Base-by-base conservation (phyloP, 2,329 filamentous ascomycete species). In the Fusarium veterinarium region DNA sequence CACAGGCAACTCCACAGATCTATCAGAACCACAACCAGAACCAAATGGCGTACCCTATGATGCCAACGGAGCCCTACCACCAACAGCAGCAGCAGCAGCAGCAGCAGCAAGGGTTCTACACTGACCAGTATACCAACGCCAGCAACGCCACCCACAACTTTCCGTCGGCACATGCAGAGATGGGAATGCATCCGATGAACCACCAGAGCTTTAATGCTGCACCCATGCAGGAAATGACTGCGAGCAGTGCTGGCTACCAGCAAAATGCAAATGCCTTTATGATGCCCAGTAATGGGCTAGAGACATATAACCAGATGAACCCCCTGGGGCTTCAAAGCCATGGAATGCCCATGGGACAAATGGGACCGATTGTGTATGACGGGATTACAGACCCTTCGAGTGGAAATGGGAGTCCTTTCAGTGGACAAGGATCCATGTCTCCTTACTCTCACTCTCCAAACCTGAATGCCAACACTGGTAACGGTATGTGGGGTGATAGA, bases 401-500 rank as follows among this genome's bases (percentile, higher is more conserved):
- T 49, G 77, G 76, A 17, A 78, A 80, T 58, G 78, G 76, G n/a
- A 82, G 80, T 64, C 80, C 81, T 8, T 83, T 81, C 46, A 80
- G 79, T 51, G 81, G 79, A 10, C 80, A 82, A 46, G 81, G 80
- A 44, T 80, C 80, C 8, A 64, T 76, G 33, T 82, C 81, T 37
- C 79, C 79, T 13, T 83, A 80, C 66, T 75, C 78, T 25, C 77
- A 79, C 53, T 82, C 81, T 37, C 80, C 82, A 38, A 80, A 80
- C 46, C 67, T 77, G 48, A 76, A 78, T 58, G 62, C 68, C 55
- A 75, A 72, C 30, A 75, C 69, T 61, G 72, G 58, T 14, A 69
- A 67, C 41, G 61, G 53, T 40, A 71, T 73, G 41, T 73, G 70
- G 71, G 58, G 67, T 30, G 71, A 72, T 28, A 55, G 71, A 42